These are phyloP conservation scores for Rhynchospora tenuis DNA, from an alignment of 176 grass and related monocot species.

Conservation along the genomic window DNA sequence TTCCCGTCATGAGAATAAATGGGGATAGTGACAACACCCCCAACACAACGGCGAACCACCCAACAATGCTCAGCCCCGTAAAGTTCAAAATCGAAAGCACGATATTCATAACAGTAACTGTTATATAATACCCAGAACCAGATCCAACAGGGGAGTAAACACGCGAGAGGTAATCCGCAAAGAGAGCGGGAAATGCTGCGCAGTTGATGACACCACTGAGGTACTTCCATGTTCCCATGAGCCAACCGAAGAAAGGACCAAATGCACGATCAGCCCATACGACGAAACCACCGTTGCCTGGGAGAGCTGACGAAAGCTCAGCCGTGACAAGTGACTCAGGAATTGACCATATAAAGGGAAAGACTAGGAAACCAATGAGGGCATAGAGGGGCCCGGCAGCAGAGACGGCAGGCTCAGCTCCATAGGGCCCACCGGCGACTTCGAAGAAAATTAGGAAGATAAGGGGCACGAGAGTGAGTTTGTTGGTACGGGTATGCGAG, in stretches of 20 bases:
- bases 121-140: conserved; percentile 17
- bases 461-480: conserved; percentile 63
- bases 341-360: conserved; percentile 68
- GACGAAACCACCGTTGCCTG: conserved; percentile 79
- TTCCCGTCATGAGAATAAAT: conserved; percentile 54
- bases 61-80: conserved; percentile 65
- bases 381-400: conserved; percentile 55
- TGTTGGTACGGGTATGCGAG: conserved; percentile 21
- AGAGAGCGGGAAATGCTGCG: conserved; percentile 68
- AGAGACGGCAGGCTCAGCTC: conserved; percentile 60
- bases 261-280: conserved; percentile 75
- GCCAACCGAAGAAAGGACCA: conserved; percentile 47
- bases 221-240: conserved; percentile 83
- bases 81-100: conserved; percentile 47
- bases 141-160: conserved; percentile 34
- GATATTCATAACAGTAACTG: conserved; percentile 53
- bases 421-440: conserved; percentile 70
- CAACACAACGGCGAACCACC: conserved; percentile 52
- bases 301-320: conserved; percentile 61
- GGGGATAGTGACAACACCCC: conserved; percentile 51
- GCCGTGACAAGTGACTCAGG: conserved; percentile 75
- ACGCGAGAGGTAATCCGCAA: conserved; percentile 56
- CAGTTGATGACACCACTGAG: conserved; percentile 68
- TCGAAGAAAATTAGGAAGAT: conserved; percentile 90
- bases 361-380: conserved; percentile 59